phyloP scores from a whole-genome alignment of 257 asterid species.

The Scutellaria barbata region DNA sequence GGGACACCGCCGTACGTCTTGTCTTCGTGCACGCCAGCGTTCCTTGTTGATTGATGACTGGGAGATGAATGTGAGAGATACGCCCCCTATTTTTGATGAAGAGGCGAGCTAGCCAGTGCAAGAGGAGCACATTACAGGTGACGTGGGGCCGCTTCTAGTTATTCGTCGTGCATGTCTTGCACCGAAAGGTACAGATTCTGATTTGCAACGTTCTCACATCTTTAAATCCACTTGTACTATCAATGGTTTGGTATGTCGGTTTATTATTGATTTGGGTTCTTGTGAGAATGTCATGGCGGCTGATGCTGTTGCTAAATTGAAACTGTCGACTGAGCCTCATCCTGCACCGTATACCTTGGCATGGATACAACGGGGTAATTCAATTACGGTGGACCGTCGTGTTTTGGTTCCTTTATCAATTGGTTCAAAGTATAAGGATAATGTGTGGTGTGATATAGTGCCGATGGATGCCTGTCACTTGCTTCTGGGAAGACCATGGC shows the following conservation, averaged over 20 bases:
- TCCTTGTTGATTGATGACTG: background rate
- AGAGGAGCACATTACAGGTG: background rate
- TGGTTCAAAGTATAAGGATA: background rate
- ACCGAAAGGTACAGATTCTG: background rate
- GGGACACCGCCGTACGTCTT: background rate
- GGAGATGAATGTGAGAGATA: background rate
- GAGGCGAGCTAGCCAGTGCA: background rate
- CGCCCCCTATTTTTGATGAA: background rate
- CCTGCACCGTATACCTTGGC: background rate
- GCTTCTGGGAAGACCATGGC: background rate
- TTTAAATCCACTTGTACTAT: conserved; percentile 8
- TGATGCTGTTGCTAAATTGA: conserved; percentile 7
- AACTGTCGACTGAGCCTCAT: background rate
- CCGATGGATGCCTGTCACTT: conserved; percentile 16
- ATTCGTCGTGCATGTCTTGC: background rate
- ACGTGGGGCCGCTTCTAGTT: background rate
- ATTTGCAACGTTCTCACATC: background rate
- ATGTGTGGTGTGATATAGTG: conserved; percentile 3
- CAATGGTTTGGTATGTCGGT: background rate
- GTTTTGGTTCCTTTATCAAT: background rate
- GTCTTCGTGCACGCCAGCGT: background rate
- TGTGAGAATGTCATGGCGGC: conserved; percentile 7
- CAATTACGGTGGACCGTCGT: background rate
- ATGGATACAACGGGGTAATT: conserved; percentile 19
- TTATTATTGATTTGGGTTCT: background rate